Evolutionary conservation across 192 early-diverging fungal species (phyloP), one percentile per base, ranked within the genome.

Genomic region (Neocallimastix lanati): DNA sequence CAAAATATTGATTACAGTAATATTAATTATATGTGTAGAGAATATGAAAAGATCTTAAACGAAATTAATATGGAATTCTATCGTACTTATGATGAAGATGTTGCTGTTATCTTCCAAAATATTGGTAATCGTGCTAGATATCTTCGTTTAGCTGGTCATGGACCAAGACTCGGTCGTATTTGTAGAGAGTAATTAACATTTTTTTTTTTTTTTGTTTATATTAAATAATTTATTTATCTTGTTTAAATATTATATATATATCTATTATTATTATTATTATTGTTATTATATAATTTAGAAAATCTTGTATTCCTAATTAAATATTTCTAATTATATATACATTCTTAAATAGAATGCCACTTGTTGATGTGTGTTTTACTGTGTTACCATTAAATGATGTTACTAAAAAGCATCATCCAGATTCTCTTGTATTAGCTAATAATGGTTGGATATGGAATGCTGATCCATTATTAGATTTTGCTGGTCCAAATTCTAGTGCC

Each of bases 311-410:
- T n/a, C n/a, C n/a, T n/a, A n/a, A n/a, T n/a, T n/a, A n/a, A n/a
- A n/a, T n/a, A n/a, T n/a, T n/a, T n/a, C n/a, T n/a, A n/a, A n/a
- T n/a, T n/a, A n/a, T n/a, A n/a, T n/a, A n/a, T n/a, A n/a, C n/a
- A n/a, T n/a, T n/a, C n/a, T n/a, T 29, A n/a, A 29, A 35, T 81
- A 94, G 93, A 78, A 88, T 90, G 77, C 95, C 96, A n/a, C 81
- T 98, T 28, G 92, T 96, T n/a, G 96, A 96, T 81, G 91, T 91
- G n/a, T 98, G 97, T 81, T 98, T 98, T 40, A 98, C 98, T 0
- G 89, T 94, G 11, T 79, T 96, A 76, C 90, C 93, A 0, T 76
- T 86, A 14, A 89, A 92, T 78, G 84, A 84, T 4, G 81, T 58
- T 15, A 90, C 92, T 0, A 76, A 80, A 37, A 78, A 83, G 4